A percentile compares a stretch with the other conserved stretches of the same genome.
phyloP scores from a whole-genome alignment of 2,329 filamentous ascomycete species.

The Cadophora sp. region DNA sequence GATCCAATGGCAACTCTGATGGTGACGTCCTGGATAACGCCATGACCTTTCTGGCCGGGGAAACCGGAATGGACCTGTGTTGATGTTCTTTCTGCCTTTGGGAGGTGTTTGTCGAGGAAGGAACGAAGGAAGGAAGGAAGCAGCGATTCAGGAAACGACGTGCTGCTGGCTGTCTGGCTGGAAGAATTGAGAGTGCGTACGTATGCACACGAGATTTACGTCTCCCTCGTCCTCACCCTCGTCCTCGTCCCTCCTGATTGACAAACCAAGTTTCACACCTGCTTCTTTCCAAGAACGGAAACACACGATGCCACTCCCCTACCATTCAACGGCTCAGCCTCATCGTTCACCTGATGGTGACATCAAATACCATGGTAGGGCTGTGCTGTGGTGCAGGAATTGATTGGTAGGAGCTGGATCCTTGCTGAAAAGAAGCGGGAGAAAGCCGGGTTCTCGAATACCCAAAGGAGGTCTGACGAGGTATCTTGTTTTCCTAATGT shows the following conservation, averaged over 20 bases:
- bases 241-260: not conserved
- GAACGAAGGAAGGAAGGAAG: too few relatives aligned
- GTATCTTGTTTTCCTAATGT: not conserved
- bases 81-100: not conserved
- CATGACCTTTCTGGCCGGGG: not conserved
- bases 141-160: not conserved
- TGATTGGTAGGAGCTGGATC: slow-evolving; percentile 10
- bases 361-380: not conserved
- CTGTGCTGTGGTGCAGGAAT: not conserved
- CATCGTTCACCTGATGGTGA: not conserved
- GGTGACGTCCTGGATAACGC: not conserved
- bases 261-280: not conserved
- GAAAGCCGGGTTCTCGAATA: not conserved
- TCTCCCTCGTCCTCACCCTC: too few relatives aligned
- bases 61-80: not conserved
- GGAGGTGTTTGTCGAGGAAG: not conserved
- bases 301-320: not conserved
- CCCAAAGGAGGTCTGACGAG: slow-evolving; percentile 2
- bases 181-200: not conserved
- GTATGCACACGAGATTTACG: slow-evolving; percentile 3
- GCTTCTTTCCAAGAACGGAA: not conserved
- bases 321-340: not conserved
- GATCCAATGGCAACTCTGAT: not conserved
- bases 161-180: not conserved
- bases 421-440: not conserved